These are phyloP conservation scores for Mucor racemosus DNA, from an alignment of 371 early-diverging fungal genomes.

Conservation along the genomic window DNA sequence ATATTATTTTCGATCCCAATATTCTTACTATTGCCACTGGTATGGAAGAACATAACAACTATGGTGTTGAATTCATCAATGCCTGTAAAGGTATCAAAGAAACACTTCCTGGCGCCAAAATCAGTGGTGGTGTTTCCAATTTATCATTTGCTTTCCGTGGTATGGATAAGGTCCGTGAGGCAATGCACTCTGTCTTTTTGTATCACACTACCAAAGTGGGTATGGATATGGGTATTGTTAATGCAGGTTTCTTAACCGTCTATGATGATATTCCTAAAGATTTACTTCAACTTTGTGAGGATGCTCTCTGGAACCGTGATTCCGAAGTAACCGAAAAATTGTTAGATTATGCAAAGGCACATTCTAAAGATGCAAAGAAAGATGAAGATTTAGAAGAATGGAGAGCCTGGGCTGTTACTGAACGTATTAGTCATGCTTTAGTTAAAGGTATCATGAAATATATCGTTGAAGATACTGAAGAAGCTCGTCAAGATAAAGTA, in stretches of 20 bases:
- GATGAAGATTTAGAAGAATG: slow-evolving; percentile 86
- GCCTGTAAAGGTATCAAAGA: slow-evolving; percentile 76
- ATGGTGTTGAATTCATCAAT: slow-evolving; percentile 92
- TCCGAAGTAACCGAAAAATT: slow-evolving; percentile 91
- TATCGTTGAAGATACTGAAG: slow-evolving; percentile 92
- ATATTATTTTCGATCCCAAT: slow-evolving; percentile 96
- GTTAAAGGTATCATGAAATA: slow-evolving; percentile 93
- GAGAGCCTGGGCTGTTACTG: slow-evolving; percentile 76
- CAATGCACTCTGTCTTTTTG: slow-evolving; percentile 94
- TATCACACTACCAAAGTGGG: slow-evolving; percentile 91
- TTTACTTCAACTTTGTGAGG: slow-evolving; percentile 86
- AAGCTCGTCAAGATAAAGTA: slow-evolving; percentile 73
- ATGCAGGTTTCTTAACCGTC: slow-evolving; percentile 91
- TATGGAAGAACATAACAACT: slow-evolving; percentile 95
- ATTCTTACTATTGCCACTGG: slow-evolving; percentile 95
- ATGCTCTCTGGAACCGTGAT: slow-evolving; percentile 90
- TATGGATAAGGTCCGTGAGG: slow-evolving; percentile 88
- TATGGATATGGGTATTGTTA: slow-evolving; percentile 97
- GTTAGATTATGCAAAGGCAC: slow-evolving; percentile 84
- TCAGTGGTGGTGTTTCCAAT: slow-evolving; percentile 94
- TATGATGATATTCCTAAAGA: slow-evolving; percentile 95
- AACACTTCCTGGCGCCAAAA: slow-evolving; percentile 84
- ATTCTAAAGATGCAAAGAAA: slow-evolving; percentile 75
- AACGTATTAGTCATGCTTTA: slow-evolving; percentile 80
- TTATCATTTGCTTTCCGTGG: slow-evolving; percentile 95